These are phyloP conservation scores for Dichotomopilus funicola DNA, from an alignment of 2,329 filamentous ascomycete species.

Conservation along the genomic window DNA sequence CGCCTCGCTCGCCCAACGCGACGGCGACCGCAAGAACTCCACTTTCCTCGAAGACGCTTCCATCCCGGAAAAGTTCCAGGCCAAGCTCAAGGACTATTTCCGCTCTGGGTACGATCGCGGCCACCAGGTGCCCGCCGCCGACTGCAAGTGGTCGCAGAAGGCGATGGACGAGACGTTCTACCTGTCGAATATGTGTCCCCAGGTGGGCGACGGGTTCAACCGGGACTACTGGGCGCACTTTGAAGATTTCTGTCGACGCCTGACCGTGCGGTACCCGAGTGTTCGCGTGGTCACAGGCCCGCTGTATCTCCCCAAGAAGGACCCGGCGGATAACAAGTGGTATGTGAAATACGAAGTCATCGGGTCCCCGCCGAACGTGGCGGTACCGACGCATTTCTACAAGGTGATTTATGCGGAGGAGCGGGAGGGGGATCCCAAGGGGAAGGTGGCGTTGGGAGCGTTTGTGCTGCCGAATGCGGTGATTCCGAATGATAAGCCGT, in stretches of 20 bases:
- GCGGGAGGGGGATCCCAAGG: constrained; percentile 37
- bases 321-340: constrained; percentile 84
- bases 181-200: constrained; percentile 94
- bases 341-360: constrained; percentile 94
- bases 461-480: constrained; percentile 91
- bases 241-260: constrained; percentile 87
- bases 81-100: constrained; percentile 87
- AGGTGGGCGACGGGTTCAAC: constrained; percentile 98
- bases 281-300: constrained; percentile 92
- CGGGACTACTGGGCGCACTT: constrained; percentile 99
- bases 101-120: constrained; percentile 92
- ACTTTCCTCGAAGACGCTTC: constrained; percentile 72
- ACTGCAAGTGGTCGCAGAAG: constrained; percentile 88
- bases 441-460: constrained; percentile 81
- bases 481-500: constrained; percentile 80
- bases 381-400: constrained; percentile 98
- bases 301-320: constrained; percentile 80
- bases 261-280: constrained; percentile 74
- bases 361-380: constrained; percentile 84
- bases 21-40: constrained; percentile 79
- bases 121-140: constrained; percentile 93
- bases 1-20: constrained; percentile 65
- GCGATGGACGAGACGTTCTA: constrained; percentile 96
- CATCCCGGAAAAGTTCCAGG: constrained; percentile 82
- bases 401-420: constrained; percentile 98